Conservation (phyloP, 2,329 filamentous ascomycete genomes). For the Penicillium nordicum region DNA sequence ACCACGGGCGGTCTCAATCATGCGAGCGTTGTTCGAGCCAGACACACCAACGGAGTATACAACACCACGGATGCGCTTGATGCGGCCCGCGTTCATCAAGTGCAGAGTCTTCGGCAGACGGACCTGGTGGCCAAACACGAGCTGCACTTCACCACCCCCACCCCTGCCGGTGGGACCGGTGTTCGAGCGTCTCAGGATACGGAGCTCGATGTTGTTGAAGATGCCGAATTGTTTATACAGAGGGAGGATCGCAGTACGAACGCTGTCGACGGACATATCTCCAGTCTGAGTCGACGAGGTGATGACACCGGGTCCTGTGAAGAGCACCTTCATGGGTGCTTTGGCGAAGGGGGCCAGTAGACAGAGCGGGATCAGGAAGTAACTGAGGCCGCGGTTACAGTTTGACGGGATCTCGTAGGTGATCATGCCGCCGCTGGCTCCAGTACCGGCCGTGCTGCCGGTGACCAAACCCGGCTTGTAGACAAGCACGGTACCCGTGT, state of each 20-base stretch:
- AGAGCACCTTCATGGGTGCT: constrained; percentile 81
- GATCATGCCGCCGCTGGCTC: constrained; percentile 70
- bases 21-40: constrained; percentile 86
- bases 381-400: constrained; percentile 78
- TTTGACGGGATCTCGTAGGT: constrained; percentile 74
- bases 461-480: constrained; percentile 92
- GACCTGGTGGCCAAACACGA: constrained; percentile 90
- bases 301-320: constrained; percentile 88
- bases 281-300: constrained; percentile 78
- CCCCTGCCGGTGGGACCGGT: constrained; percentile 70
- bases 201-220: constrained; percentile 76
- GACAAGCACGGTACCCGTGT: constrained; percentile 88
- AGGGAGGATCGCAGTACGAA: constrained; percentile 87
- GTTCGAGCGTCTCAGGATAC: constrained; percentile 76
- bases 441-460: constrained; percentile 72
- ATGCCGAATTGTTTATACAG: constrained; percentile 90
- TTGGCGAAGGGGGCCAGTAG: constrained; percentile 92
- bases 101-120: constrained; percentile 92
- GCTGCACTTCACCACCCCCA: constrained; percentile 87
- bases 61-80: constrained; percentile 87
- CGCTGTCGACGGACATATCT: constrained; percentile 87
- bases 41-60: constrained; percentile 91
- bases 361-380: constrained; percentile 86
- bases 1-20: constrained; percentile 87
- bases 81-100: constrained; percentile 73